Base-by-base conservation (phyloP, 495 filamentous ascomycete genomes). In the Rhypophila decipiens region DNA sequence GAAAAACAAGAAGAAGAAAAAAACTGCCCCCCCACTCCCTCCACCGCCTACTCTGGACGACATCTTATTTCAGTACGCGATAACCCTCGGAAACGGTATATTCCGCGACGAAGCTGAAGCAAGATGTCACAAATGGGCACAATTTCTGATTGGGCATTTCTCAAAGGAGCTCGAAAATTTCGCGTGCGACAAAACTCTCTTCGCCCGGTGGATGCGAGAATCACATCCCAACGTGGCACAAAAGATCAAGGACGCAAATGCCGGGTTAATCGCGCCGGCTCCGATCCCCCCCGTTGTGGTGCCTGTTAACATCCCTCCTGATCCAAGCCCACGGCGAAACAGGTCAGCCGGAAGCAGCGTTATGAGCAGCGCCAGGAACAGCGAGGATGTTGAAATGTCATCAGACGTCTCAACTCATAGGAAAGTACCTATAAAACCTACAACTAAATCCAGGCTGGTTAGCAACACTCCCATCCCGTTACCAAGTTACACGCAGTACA, bases 121-220 rank as follows among this genome's bases (percentile, higher is more conserved):
- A 12, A 49, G 63, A 3, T 64, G 61, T 15, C 35, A 52, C 17
- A 59, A 67, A 24, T 69, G 70, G 42, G 63, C 62, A 7, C 35
- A 56, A 7, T 73, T 75, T 29, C 44, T 76, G 5, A 56, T 73
- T 20, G 46, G 59, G 4, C 71, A 74, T 40, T 73, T 72, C 21
- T 54, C 56, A 1, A 74, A 67, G 43, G 59, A 65, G 22, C n/a
- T 24, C 1, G 53, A 46, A 0, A 35, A 61, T 15, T 24, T 33
- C 2, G 70, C 67, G 68, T n/a, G n/a, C n/a, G 40, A 59, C 7
- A 43, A 46, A 5, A 74, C 72, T 1, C 24, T 21, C 5, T 68
- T 77, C 21, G 51, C 67, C 39, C 54, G 57, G 13, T 66, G 60
- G 58, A 39, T 76, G 20, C 47, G 52, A 5, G 24, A 47, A 1